phyloP scores from a whole-genome alignment of 148 eudicot genomes.

The Mesembryanthemum crystallinum region DNA sequence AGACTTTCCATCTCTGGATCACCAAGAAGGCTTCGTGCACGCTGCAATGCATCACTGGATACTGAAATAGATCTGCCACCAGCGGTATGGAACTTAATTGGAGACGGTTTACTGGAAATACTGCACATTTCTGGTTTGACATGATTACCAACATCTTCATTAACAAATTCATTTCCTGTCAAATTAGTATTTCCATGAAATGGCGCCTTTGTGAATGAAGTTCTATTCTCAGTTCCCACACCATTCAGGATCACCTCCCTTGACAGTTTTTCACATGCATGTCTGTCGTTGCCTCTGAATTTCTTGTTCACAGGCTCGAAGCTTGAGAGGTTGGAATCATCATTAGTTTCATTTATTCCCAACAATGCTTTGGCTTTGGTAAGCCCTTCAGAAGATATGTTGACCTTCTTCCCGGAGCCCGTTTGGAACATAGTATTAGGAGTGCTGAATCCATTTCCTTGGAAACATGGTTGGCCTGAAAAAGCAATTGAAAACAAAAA shows the following conservation, averaged over 20 bases:
- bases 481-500: conserved; percentile 7
- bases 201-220: conserved; percentile 23
- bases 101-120: conserved; percentile 45
- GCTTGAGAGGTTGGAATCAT: conserved; percentile 33
- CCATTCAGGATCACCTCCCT: conserved; percentile 5
- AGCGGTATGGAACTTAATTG: conserved; percentile 79
- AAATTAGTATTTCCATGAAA: conserved; percentile 29
- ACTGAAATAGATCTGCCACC: conserved; percentile 89
- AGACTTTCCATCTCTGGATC: conserved; percentile 53
- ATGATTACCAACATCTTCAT: conserved; percentile 29
- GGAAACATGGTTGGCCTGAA: conserved; percentile 37
- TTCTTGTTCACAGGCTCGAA: conserved; percentile 35
- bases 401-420: conserved; percentile 77
- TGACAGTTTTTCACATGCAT: conserved; percentile 25
- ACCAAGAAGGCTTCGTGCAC: conserved; percentile 90
- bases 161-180: conserved; percentile 22
- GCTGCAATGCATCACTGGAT: conserved; percentile 77
- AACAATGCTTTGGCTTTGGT: conserved; percentile 66
- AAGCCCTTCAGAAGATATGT: conserved; percentile 66
- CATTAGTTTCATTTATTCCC: conserved; percentile 46
- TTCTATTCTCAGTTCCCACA: conserved; percentile 26
- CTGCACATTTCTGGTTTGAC: conserved; percentile 21
- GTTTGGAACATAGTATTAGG: conserved; percentile 82
- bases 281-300: conserved; percentile 21
- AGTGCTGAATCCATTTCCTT: conserved; percentile 25